Evolutionary conservation across 345 rosid genomes (phyloP).

Genomic region (Euphorbia peplus): DNA sequence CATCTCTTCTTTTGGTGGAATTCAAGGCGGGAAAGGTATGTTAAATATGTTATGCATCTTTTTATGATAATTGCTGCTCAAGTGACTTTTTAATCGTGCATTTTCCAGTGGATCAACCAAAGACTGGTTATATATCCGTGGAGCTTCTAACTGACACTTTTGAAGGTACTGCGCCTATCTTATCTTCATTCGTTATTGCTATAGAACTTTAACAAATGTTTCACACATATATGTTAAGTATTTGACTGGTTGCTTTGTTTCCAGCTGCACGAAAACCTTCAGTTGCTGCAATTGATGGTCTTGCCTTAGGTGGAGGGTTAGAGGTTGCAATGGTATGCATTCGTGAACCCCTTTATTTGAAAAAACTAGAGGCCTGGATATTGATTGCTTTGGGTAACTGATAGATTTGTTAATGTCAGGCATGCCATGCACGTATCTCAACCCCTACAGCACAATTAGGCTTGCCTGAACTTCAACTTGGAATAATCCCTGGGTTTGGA

Average conservation of each 20-base stretch:
- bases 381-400: constrained; percentile 13
- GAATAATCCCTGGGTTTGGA: constrained; percentile 96
- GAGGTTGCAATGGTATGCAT: constrained; percentile 87
- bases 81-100: constrained; percentile 12
- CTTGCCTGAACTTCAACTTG: constrained; percentile 91
- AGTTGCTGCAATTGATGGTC: constrained; percentile 98
- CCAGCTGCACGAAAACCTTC: constrained; percentile 87
- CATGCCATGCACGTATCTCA: constrained; percentile 87
- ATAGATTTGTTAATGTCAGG: constrained; percentile 37
- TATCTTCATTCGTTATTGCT: background rate
- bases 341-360: background rate
- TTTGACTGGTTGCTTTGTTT: constrained; percentile 22
- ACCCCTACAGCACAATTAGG: constrained; percentile 76
- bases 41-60: constrained; percentile 4
- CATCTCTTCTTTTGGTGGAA: constrained; percentile 63
- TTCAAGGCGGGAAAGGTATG: constrained; percentile 61
- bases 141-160: constrained; percentile 60
- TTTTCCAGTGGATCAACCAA: constrained; percentile 53
- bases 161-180: constrained; percentile 55
- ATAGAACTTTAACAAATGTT: background rate
- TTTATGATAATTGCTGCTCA: constrained; percentile 1
- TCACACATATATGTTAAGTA: background rate
- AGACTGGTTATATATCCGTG: constrained; percentile 57
- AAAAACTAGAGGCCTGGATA: background rate
- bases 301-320: constrained; percentile 97